phyloP scores from a whole-genome alignment of 768 basidiomycete species.

The Naganishia kalamii region DNA sequence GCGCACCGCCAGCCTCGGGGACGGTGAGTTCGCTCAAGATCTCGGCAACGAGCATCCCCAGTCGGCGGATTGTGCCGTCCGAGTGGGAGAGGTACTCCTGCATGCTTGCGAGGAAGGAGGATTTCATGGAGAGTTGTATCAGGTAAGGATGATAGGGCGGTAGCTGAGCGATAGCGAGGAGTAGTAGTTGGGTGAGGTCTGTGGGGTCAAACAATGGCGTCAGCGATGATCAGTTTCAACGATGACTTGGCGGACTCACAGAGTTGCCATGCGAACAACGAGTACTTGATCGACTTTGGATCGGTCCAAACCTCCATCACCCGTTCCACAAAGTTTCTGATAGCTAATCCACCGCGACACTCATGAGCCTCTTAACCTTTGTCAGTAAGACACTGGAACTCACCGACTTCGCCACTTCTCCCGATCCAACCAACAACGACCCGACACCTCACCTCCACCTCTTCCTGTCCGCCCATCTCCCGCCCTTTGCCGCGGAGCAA shows the following conservation, averaged over 20 bases:
- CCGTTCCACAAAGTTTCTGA: conserved; percentile 31
- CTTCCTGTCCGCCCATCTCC: neutral
- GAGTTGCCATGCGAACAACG: conserved; percentile 64
- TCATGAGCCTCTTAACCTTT: no score
- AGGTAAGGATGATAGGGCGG: conserved; percentile 52
- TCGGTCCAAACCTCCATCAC: conserved; percentile 65
- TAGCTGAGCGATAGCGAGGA: conserved; percentile 61
- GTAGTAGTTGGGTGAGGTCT: conserved; percentile 70
- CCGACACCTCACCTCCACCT: conserved; percentile 25
- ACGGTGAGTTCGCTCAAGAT: conserved; percentile 48
- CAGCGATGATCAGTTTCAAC: no score
- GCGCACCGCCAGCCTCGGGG: neutral
- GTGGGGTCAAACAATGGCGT: neutral
- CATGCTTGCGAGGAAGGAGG: conserved; percentile 61
- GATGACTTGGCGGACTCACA: conserved; percentile 53
- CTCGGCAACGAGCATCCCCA: conserved; percentile 91
- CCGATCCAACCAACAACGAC: conserved; percentile 32
- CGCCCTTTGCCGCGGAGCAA: conserved; percentile 4
- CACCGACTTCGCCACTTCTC: conserved; percentile 6
- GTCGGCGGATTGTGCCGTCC: conserved; percentile 67
- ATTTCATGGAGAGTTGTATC: conserved; percentile 37
- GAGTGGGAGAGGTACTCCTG: conserved; percentile 70
- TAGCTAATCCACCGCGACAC: neutral
- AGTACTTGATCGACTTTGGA: conserved; percentile 71
- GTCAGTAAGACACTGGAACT: neutral